Conservation (phyloP, 116 monocot genomes). For the Iris pallida region DNA sequence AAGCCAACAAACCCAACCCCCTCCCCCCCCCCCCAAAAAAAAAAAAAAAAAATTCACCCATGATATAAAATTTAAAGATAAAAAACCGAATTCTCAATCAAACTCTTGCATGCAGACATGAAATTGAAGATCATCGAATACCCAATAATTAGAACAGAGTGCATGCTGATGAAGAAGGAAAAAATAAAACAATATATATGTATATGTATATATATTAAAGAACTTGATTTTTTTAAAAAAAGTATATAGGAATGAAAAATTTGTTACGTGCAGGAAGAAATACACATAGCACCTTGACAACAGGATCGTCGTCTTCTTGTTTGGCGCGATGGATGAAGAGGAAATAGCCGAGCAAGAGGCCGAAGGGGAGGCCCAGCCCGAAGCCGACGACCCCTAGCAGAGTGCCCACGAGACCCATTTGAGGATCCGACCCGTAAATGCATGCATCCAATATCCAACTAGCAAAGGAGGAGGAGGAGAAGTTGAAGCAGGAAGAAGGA, state of each 20-base stretch:
- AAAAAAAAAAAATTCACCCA: too few species aligned
- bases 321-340: constrained; percentile 44
- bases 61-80: too few species aligned
- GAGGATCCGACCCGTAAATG: constrained; percentile 12
- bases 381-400: constrained; percentile 51
- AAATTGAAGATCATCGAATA: too few species aligned
- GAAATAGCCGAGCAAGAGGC: constrained; percentile 50
- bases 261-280: not conserved
- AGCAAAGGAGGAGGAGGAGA: too few species aligned
- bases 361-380: constrained; percentile 57
- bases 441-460: not conserved
- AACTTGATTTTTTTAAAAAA: not conserved
- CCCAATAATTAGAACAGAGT: too few species aligned
- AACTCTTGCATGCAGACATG: not conserved
- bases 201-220: too few species aligned
- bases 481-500: too few species aligned
- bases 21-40: too few species aligned
- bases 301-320: constrained; percentile 25
- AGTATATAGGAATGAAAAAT: not conserved
- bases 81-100: not conserved
- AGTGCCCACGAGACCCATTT: constrained; percentile 58
- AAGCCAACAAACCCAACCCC: too few species aligned
- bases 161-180: too few species aligned
- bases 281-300: not conserved
- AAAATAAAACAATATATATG: too few species aligned